These are phyloP conservation scores for Withania somnifera DNA, from an alignment of 305 asterid genomes.

Conservation along the genomic window DNA sequence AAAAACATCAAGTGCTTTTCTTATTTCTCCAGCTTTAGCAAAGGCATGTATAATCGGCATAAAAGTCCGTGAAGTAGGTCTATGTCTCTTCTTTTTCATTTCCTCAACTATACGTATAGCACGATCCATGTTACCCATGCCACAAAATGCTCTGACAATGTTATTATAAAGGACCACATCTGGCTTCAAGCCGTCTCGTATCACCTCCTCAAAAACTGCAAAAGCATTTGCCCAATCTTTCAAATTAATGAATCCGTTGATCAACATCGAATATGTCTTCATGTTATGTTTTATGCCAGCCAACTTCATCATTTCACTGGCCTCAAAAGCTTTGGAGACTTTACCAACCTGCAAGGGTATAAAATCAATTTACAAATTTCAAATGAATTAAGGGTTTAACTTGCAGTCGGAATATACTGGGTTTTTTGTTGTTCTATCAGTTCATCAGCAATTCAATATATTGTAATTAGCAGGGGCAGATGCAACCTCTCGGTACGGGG, in stretches of 20 bases:
- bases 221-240: slow-evolving; percentile 95
- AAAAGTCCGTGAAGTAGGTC: slow-evolving; percentile 75
- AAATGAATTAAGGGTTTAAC: neutral
- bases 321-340: slow-evolving; percentile 81
- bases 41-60: slow-evolving; percentile 85
- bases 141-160: slow-evolving; percentile 82
- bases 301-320: slow-evolving; percentile 63
- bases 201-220: slow-evolving; percentile 82
- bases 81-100: slow-evolving; percentile 70
- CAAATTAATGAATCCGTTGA: slow-evolving; percentile 72
- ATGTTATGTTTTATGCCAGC: slow-evolving; percentile 75
- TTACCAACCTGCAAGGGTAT: slow-evolving; percentile 47
- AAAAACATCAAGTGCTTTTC: slow-evolving; percentile 62
- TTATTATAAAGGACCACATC: slow-evolving; percentile 84
- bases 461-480: neutral
- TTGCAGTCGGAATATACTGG: too few species aligned
- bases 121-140: slow-evolving; percentile 90
- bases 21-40: slow-evolving; percentile 72
- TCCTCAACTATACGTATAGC: slow-evolving; percentile 78
- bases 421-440: neutral
- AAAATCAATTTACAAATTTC: neutral
- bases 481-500: neutral
- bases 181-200: slow-evolving; percentile 71
- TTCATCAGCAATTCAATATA: neutral
- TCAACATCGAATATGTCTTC: slow-evolving; percentile 95